phyloP scores from a whole-genome alignment of 148 eudicot species.

The Gaultheria prostrata region DNA sequence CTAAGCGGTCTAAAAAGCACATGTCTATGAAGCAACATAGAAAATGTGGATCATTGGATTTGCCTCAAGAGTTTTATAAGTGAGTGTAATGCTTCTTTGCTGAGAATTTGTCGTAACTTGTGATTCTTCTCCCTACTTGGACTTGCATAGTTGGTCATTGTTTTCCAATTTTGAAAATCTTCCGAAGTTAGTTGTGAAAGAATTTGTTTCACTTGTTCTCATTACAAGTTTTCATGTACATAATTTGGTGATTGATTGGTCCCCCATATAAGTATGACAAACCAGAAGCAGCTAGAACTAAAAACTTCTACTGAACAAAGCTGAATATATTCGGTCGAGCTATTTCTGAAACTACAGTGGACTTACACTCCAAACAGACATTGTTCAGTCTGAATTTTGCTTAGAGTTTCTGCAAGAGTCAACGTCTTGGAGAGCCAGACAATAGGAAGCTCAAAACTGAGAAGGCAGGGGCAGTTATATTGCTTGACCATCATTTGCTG shows the following conservation, averaged over 20 bases:
- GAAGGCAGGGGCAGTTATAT: neutral
- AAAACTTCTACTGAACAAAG: neutral
- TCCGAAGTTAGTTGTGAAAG: neutral
- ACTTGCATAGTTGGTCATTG: neutral
- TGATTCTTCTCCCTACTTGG: constrained; percentile 1
- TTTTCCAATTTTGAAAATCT: neutral
- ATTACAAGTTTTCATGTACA: neutral
- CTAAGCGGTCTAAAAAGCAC: constrained; percentile 81
- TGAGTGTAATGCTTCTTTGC: constrained; percentile 33
- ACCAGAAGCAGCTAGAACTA: neutral
- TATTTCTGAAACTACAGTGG: neutral
- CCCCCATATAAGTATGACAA: neutral
- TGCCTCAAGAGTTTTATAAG: constrained; percentile 60
- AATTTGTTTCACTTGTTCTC: neutral
- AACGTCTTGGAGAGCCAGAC: neutral
- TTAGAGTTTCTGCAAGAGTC: neutral
- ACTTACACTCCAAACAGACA: neutral
- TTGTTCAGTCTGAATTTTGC: neutral
- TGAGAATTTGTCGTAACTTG: neutral
- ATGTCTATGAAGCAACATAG: constrained; percentile 78
- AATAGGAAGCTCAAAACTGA: neutral
- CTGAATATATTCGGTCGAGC: neutral
- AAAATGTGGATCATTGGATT: constrained; percentile 52
- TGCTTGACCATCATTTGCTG: neutral
- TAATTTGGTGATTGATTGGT: neutral